phyloP scores from a whole-genome alignment of 768 basidiomycete genomes.

The Suillus subaureus region DNA sequence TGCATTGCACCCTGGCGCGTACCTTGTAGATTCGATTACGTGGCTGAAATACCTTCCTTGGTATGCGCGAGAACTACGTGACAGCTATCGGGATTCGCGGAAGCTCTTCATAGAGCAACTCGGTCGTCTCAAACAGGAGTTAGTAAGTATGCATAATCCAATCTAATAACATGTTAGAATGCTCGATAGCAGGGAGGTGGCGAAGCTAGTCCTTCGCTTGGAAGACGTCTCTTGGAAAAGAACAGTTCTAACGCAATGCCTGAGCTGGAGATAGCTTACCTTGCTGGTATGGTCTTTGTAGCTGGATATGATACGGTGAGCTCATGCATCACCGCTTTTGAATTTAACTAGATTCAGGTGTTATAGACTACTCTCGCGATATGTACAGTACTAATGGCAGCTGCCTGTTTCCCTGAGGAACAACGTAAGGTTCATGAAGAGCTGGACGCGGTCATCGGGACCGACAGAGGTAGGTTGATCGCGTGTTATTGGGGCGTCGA shows the following conservation, averaged over 20 bases:
- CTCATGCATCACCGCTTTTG: neutral
- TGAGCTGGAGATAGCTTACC: conserved; percentile 56
- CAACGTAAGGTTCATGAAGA: conserved; percentile 38
- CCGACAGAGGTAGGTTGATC: conserved; percentile 29
- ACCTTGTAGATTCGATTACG: conserved; percentile 38
- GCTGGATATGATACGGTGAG: conserved; percentile 57
- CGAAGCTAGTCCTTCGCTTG: conserved; percentile 41
- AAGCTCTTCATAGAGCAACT: conserved; percentile 53
- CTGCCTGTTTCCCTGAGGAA: conserved; percentile 36
- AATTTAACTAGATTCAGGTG: neutral
- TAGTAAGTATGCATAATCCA: conserved; percentile 32
- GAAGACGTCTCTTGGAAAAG: conserved; percentile 53
- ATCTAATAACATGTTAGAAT: neutral
- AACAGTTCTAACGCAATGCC: conserved; percentile 48
- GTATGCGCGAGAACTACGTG: conserved; percentile 52
- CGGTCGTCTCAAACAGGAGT: conserved; percentile 41
- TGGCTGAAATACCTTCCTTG: conserved; percentile 52
- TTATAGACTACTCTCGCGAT: conserved; percentile 28
- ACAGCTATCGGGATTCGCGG: conserved; percentile 53
- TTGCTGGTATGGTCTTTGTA: conserved; percentile 60
- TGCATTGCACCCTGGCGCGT: conserved; percentile 34
- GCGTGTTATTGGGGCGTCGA: neutral
- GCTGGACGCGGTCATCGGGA: conserved; percentile 39
- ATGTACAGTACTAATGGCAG: conserved; percentile 37
- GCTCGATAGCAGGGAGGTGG: conserved; percentile 13